phyloP scores from a whole-genome alignment of 2,329 filamentous ascomycete genomes.

The Pestalotiopsis sp. region DNA sequence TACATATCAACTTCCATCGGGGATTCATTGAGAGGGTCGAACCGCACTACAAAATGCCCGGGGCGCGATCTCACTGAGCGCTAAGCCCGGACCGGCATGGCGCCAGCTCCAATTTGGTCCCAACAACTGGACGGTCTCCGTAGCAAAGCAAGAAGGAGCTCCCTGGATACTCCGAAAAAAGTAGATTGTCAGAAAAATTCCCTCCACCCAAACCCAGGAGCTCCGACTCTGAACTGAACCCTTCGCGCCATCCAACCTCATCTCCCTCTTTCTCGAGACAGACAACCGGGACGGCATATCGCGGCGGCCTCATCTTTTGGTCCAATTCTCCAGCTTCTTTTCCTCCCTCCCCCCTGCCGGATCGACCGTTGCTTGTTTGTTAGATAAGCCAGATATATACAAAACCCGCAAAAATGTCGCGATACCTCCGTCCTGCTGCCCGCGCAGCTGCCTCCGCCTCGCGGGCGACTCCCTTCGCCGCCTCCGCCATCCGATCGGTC shows the following conservation, averaged over 20 bases:
- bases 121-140: neutral
- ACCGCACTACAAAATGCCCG: neutral
- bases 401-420: constrained; percentile 42
- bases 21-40: neutral
- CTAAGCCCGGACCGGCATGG: neutral
- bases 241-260: constrained; percentile 5
- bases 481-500: constrained; percentile 39
- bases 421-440: constrained; percentile 53
- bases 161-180: constrained; percentile 14
- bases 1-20: neutral
- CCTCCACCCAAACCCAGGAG: constrained; percentile 11
- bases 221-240: constrained; percentile 6
- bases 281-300: neutral
- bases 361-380: constrained; percentile 3
- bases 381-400: constrained; percentile 15
- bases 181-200: constrained; percentile 13
- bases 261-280: neutral
- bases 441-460: constrained; percentile 49
- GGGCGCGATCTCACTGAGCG: neutral
- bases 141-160: neutral
- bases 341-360: neutral
- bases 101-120: neutral
- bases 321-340: neutral
- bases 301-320: neutral
- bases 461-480: constrained; percentile 34